phyloP scores from a whole-genome alignment of 352 stramenopile species.

The Phytophthora hibernalis region DNA sequence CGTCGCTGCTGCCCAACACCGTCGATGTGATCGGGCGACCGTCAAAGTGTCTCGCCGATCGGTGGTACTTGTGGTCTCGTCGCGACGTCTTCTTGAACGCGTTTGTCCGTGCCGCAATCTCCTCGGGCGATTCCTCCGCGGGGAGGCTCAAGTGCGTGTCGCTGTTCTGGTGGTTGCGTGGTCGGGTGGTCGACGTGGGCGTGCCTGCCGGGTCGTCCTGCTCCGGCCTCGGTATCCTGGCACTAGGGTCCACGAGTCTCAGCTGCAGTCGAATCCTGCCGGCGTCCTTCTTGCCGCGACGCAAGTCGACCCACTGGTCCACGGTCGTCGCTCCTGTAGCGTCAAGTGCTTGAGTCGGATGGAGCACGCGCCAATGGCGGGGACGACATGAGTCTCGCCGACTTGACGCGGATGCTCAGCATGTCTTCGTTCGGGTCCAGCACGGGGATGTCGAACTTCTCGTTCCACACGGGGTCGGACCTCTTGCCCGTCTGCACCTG shows the following conservation, averaged over 20 bases:
- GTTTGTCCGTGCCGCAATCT: constrained; percentile 24
- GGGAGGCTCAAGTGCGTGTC: constrained; percentile 46
- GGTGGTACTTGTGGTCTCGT: constrained; percentile 45
- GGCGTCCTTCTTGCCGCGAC: constrained; percentile 58
- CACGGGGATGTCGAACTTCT: constrained; percentile 78
- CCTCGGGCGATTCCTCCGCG: constrained; percentile 27
- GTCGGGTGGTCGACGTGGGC: constrained; percentile 5
- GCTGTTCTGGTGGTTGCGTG: constrained; percentile 28
- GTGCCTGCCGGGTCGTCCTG: constrained; percentile 11
- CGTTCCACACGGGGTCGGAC: constrained; percentile 71
- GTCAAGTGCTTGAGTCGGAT: constrained; percentile 55
- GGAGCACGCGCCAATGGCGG: constrained; percentile 58
- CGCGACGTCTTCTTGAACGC: constrained; percentile 32
- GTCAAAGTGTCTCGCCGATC: constrained; percentile 40
- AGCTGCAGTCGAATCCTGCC: constrained; percentile 74
- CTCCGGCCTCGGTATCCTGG: constrained; percentile 20
- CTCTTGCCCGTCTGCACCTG: constrained; percentile 64
- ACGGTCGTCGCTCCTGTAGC: constrained; percentile 42
- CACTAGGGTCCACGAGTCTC: constrained; percentile 46
- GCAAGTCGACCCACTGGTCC: constrained; percentile 70
- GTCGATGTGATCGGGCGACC: constrained; percentile 22
- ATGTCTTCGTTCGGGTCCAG: constrained; percentile 53
- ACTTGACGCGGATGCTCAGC: constrained; percentile 80
- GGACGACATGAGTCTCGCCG: constrained; percentile 68
- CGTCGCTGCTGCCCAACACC: constrained; percentile 24